Base-by-base conservation (phyloP, 208 protist genomes). In the Herpetomonas tarakana region DNA sequence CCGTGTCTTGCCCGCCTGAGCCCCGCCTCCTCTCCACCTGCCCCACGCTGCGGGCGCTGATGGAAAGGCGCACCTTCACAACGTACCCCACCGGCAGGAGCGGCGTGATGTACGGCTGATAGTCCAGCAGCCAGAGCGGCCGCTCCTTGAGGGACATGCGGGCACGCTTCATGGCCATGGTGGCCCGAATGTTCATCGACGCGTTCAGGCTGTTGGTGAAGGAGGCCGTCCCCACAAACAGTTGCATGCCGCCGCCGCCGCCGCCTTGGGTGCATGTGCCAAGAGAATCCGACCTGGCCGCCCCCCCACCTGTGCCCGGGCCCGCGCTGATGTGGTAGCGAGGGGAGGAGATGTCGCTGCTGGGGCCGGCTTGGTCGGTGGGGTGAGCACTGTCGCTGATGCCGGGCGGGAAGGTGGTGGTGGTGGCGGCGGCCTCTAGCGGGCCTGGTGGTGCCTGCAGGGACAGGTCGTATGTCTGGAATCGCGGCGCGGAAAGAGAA, bases 61-160 rank as follows among this genome's bases (percentile, higher is more conserved):
- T 25, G 3, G 55, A 30, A 25, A 91, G 65, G 7, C 60, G 65
- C 28, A 91, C 67, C 47, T 80, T 78, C 27, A 70, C 66, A 21
- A 91, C 83, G 63, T 87, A 91, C n/a, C 68, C 83, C 3, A 91
- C 77, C 3, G 83, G 83, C 29, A 91, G 75, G 11, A 91, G 71
- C 14, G 83, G 80, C 16, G 83, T 84, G 41, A 87, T 45, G 66
- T 91, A 91, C 2, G 79, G 71, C 57, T 91, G 79, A 57, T 91
- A 86, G 26, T 77, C 68, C 26, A 87, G 57, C 41, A 91, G 51
- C 77, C 79, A 86, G 9, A 78, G 68, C 0, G 78, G 79, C 35
- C 69, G 63, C 27, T 76, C 79, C 28, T 67, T 56, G 46, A 77
- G 51, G 28, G 63, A 27, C 76, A 84, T 76, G n/a, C 83, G 70